Conservation (phyloP, 345 rosid genomes). For the Syzygium grande region DNA sequence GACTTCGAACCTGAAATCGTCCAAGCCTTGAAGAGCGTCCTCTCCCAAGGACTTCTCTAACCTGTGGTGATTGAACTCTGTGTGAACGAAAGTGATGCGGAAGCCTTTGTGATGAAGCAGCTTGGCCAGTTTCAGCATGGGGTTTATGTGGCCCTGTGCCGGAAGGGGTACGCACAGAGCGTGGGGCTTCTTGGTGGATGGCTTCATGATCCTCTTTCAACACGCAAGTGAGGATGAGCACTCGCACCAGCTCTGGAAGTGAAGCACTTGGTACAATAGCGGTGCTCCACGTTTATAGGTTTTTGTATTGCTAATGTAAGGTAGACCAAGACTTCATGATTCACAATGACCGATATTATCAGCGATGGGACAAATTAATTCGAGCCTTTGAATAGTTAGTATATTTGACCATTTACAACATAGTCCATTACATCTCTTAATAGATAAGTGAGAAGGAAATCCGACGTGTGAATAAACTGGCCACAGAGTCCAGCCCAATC, state of each 20-base stretch:
- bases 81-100: not conserved
- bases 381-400: not conserved
- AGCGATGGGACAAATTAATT: not conserved
- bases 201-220: not conserved
- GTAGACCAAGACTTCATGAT: not conserved
- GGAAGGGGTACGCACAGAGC: not conserved
- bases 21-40: not conserved
- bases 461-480: not conserved
- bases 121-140: not conserved
- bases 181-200: not conserved
- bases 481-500: not conserved
- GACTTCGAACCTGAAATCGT: not conserved
- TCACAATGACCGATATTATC: not conserved
- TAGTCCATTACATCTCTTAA: not conserved
- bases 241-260: not conserved
- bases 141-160: constrained; percentile 2
- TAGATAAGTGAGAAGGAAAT: not conserved
- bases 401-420: not conserved
- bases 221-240: not conserved
- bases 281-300: not conserved
- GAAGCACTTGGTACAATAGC: not conserved
- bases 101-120: constrained; percentile 3
- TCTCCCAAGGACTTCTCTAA: not conserved
- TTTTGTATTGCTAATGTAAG: not conserved
- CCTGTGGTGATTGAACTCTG: not conserved